Evolutionary conservation across 148 eudicot genomes (phyloP).

Genomic region (Oxyria digyna): DNA sequence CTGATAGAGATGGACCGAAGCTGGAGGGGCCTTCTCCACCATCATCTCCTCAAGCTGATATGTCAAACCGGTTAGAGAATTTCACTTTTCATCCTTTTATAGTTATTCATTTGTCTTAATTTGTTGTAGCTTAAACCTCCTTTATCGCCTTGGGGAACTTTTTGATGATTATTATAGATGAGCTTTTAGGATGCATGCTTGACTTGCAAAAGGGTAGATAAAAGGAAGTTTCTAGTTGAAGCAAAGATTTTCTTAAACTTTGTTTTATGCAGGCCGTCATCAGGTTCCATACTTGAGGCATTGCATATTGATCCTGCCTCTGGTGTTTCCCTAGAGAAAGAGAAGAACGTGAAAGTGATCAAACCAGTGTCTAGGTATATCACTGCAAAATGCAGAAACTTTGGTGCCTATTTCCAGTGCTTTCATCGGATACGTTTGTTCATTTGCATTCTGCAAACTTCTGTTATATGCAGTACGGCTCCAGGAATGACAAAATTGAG

Average conservation of each 20-base stretch:
- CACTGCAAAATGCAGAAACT: neutral
- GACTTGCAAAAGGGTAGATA: conserved; percentile 36
- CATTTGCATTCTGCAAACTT: conserved; percentile 4
- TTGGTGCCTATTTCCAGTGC: neutral
- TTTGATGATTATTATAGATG: conserved; percentile 37
- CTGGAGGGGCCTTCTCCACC: conserved; percentile 83
- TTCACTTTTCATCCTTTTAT: conserved; percentile 76
- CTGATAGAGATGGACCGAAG: conserved; percentile 62
- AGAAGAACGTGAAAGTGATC: conserved; percentile 45
- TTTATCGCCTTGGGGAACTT: conserved; percentile 40
- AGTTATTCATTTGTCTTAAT: conserved; percentile 65
- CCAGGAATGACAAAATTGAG: conserved; percentile 30
- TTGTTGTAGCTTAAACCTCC: conserved; percentile 52
- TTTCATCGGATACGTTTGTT: neutral
- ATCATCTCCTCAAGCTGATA: conserved; percentile 61
- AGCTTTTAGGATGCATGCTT: conserved; percentile 29
- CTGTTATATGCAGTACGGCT: conserved; percentile 19
- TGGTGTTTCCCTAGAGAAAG: conserved; percentile 75
- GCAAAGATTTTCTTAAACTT: conserved; percentile 29
- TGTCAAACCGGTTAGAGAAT: conserved; percentile 95
- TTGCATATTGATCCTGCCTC: conserved; percentile 95
- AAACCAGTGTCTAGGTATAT: conserved; percentile 53
- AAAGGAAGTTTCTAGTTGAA: conserved; percentile 39
- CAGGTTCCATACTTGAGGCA: conserved; percentile 90
- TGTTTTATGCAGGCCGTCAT: conserved; percentile 68